These are phyloP conservation scores for Stemphylium vesicarium DNA, from an alignment of 2,329 filamentous ascomycete species.

Conservation along the genomic window DNA sequence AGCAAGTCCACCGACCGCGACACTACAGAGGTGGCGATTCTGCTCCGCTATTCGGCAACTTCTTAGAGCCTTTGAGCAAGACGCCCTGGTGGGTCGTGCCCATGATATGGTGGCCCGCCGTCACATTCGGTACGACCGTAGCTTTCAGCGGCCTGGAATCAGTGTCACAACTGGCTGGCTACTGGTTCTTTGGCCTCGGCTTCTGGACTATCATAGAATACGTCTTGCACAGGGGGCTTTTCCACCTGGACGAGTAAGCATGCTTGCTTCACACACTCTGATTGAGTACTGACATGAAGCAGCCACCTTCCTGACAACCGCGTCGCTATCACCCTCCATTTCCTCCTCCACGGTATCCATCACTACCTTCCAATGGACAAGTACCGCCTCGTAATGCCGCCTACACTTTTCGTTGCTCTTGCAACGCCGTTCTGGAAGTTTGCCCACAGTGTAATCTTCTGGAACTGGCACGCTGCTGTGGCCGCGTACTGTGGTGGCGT, in stretches of 20 bases:
- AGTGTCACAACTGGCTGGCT: conserved; percentile 58
- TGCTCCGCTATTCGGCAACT: conserved; percentile 95
- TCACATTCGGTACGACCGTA: conserved; percentile 73
- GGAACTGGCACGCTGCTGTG: conserved; percentile 81
- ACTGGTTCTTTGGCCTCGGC: conserved; percentile 73
- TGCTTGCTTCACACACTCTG: background rate
- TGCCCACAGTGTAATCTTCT: conserved; percentile 80
- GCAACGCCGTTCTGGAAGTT: conserved; percentile 92
- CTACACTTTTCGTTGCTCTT: conserved; percentile 81
- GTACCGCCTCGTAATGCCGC: conserved; percentile 96
- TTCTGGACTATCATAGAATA: conserved; percentile 95
- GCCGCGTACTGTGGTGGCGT: conserved; percentile 87
- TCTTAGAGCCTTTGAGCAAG: conserved; percentile 94
- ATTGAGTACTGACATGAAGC: conserved; percentile 13
- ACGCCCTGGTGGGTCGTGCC: conserved; percentile 95
- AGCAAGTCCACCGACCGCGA: conserved; percentile 92
- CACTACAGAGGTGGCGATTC: conserved; percentile 95
- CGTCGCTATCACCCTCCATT: conserved; percentile 84
- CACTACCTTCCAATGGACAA: conserved; percentile 99
- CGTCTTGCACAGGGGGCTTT: conserved; percentile 83
- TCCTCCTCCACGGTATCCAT: conserved; percentile 94
- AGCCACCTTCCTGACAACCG: conserved; percentile 91
- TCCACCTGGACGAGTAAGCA: conserved; percentile 88
- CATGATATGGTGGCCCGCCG: conserved; percentile 79
- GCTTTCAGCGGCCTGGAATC: conserved; percentile 64